Conservation (phyloP, 108 stramenopile genomes). For the Aureococcus anophagefferens region DNA sequence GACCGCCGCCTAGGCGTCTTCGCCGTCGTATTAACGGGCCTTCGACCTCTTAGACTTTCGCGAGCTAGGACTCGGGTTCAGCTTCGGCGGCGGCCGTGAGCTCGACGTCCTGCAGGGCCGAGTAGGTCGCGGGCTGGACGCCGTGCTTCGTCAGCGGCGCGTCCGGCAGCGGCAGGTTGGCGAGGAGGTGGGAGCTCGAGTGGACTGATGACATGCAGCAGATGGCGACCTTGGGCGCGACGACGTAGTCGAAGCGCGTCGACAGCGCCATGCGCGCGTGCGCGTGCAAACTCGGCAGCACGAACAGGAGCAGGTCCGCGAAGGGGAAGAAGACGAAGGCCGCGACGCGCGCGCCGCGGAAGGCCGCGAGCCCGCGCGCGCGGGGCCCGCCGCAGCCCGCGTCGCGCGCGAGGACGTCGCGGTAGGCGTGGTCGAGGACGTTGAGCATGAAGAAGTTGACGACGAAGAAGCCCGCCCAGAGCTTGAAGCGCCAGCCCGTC, state of each 20-base stretch:
- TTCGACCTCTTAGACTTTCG: too few relatives aligned
- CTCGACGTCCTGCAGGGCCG: too few relatives aligned
- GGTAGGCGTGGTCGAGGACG: not conserved
- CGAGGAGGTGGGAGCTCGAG: too few relatives aligned
- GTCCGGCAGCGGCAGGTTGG: too few relatives aligned
- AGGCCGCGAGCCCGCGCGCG: not conserved
- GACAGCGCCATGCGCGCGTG: not conserved
- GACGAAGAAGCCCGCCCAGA: not conserved
- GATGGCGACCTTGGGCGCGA: not conserved
- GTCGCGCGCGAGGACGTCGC: not conserved
- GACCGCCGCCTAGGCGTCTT: too few relatives aligned
- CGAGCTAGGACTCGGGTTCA: too few relatives aligned
- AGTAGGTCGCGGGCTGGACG: too few relatives aligned
- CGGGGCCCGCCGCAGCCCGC: not conserved
- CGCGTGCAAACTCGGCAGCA: not conserved
- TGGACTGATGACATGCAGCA: too few relatives aligned
- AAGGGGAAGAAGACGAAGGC: not conserved
- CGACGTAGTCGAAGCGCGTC: not conserved
- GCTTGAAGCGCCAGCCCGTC: not conserved
- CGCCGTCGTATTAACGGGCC: too few relatives aligned
- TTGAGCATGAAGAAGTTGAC: not conserved
- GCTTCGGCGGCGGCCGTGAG: too few relatives aligned
- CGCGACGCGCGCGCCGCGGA: not conserved
- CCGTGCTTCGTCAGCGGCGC: too few relatives aligned
- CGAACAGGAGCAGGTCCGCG: not conserved